Conservation (phyloP, 345 rosid species). For the Rhizophora mangle region DNA sequence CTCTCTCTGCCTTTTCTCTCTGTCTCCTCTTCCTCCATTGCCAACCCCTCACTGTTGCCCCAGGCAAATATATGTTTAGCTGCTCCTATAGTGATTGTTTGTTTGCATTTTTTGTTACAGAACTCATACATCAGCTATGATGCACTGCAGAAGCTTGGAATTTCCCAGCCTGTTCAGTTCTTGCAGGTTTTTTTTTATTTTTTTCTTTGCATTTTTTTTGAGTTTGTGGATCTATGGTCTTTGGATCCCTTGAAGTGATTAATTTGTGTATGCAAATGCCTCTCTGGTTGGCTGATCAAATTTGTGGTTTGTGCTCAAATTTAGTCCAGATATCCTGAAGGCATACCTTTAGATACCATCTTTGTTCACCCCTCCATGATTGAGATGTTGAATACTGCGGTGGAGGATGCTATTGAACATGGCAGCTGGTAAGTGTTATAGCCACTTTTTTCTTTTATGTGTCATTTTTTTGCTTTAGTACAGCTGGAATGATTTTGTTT, state of each 20-base stretch:
- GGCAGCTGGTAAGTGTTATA: constrained; percentile 72
- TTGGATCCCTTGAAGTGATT: constrained; percentile 8
- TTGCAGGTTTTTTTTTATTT: constrained; percentile 67
- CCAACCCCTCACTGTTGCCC: too few species aligned
- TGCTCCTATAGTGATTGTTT: constrained; percentile 13
- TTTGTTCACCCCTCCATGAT: constrained; percentile 82
- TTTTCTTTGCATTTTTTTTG: not conserved
- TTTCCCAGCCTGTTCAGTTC: constrained; percentile 81
- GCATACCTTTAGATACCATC: constrained; percentile 61
- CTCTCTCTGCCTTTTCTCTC: not conserved
- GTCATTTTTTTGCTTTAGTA: constrained; percentile 2
- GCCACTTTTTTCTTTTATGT: not conserved
- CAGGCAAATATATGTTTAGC: constrained; percentile 1
- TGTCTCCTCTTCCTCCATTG: too few species aligned
- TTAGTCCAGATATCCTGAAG: constrained; percentile 97
- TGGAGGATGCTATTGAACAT: constrained; percentile 83
- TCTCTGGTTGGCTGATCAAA: constrained; percentile 35
- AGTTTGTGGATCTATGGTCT: not conserved
- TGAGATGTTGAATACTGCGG: constrained; percentile 83
- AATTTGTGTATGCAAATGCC: constrained; percentile 8
- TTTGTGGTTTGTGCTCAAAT: constrained; percentile 40
- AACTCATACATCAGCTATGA: constrained; percentile 77
- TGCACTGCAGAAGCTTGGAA: constrained; percentile 80
- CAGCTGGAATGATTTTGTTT: too few species aligned
- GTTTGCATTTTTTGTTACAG: constrained; percentile 42